Evolutionary conservation across 148 eudicot species (phyloP).

Genomic region (Cornus suecica): DNA sequence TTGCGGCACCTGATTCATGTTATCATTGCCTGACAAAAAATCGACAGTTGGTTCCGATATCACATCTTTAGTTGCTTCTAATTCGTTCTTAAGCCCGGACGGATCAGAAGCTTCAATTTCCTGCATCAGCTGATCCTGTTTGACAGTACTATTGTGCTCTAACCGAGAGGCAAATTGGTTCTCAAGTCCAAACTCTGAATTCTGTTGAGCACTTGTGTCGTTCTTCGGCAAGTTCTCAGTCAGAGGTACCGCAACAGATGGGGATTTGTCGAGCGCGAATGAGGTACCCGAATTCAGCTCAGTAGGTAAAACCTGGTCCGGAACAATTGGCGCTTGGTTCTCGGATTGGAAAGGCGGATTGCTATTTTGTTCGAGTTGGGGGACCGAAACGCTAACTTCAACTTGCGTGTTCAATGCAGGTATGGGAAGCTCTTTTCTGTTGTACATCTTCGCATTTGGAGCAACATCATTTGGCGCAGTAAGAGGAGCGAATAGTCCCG

Average conservation of each 20-base stretch:
- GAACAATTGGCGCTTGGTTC: background rate
- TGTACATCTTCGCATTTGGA: constrained; percentile 37
- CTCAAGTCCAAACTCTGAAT: background rate
- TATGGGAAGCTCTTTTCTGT: constrained; percentile 30
- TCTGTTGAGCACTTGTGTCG: background rate
- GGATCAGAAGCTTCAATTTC: constrained; percentile 8
- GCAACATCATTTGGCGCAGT: constrained; percentile 48
- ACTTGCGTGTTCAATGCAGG: constrained; percentile 17
- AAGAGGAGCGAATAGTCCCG: constrained; percentile 35
- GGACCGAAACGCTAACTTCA: background rate
- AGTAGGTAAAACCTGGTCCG: background rate
- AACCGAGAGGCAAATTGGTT: background rate
- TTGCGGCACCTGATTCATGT: constrained; percentile 2
- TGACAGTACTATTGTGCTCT: background rate
- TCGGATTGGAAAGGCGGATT: background rate
- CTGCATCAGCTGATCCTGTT: constrained; percentile 20
- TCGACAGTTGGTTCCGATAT: background rate
- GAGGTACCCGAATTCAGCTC: background rate
- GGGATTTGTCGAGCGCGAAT: background rate
- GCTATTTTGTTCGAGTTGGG: background rate
- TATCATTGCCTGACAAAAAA: background rate
- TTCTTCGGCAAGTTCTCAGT: background rate
- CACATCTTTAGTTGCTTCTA: background rate
- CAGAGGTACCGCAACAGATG: background rate
- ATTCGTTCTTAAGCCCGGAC: background rate